phyloP scores from a whole-genome alignment of 345 rosid species.

The Hibiscus mutabilis region DNA sequence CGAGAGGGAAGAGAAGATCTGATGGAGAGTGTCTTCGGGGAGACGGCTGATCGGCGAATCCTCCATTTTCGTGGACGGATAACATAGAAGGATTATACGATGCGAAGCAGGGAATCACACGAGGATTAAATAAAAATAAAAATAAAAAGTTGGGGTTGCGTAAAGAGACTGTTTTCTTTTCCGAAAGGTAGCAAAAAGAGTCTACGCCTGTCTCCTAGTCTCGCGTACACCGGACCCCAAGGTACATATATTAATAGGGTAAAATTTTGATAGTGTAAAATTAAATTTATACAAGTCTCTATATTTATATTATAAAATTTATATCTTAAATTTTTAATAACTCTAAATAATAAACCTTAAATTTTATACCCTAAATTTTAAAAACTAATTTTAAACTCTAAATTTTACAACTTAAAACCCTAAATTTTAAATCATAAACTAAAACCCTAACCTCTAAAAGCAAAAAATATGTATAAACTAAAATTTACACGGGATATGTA shows the following conservation, averaged over 20 bases:
- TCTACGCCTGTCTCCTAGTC: not conserved
- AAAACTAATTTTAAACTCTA: no score
- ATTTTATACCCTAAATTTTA: no score
- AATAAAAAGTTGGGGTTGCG: not conserved
- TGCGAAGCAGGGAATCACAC: not conserved
- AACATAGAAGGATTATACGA: not conserved
- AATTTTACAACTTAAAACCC: no score
- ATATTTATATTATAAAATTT: no score
- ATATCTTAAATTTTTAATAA: no score
- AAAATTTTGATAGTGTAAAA: no score
- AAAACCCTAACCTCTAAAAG: no score
- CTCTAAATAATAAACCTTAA: no score
- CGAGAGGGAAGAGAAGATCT: slow-evolving; percentile 73
- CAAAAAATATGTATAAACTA: no score
- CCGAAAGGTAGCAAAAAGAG: not conserved
- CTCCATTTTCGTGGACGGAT: slow-evolving; percentile 24
- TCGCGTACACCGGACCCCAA: not conserved
- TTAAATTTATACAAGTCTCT: no score
- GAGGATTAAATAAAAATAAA: not conserved
- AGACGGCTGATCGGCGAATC: slow-evolving; percentile 50
- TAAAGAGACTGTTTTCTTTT: not conserved
- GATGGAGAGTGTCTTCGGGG: slow-evolving; percentile 65
- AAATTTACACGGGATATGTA: no score
- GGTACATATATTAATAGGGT: not conserved
- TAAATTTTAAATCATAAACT: no score